Evolutionary conservation across 163 green algal genomes (phyloP).

Genomic region (Prototheca wickerhamii): DNA sequence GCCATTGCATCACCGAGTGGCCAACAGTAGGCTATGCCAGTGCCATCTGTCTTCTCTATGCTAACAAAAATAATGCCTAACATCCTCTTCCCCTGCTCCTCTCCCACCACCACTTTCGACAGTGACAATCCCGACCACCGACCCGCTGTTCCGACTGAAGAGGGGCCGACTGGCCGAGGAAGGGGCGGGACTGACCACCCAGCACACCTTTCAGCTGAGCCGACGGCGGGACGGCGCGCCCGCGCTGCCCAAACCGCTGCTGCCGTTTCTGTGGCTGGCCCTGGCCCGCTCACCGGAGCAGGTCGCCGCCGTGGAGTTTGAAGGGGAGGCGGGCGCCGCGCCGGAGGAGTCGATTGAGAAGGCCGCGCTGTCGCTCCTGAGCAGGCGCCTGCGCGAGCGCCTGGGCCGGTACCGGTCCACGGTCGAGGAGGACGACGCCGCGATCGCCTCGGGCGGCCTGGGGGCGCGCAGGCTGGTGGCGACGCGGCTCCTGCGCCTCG

Average conservation of each 20-base stretch:
- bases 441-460: constrained; percentile 34
- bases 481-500: constrained; percentile 58
- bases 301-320: constrained; percentile 24
- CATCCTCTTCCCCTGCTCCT: no score
- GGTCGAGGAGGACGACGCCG: constrained; percentile 36
- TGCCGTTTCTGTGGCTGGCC: constrained; percentile 62
- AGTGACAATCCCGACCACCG: constrained; percentile 48
- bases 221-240: constrained; percentile 9
- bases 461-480: constrained; percentile 47
- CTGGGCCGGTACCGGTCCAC: constrained; percentile 33
- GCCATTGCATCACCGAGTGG: not conserved
- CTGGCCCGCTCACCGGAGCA: constrained; percentile 39
- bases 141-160: constrained; percentile 65
- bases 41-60: no score
- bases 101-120: not conserved
- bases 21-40: not conserved
- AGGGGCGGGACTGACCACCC: constrained; percentile 22
- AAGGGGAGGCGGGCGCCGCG: constrained; percentile 4
- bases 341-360: not conserved
- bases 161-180: constrained; percentile 29
- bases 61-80: no score
- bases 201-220: constrained; percentile 43
- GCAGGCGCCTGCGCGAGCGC: constrained; percentile 34
- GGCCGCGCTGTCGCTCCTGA: not conserved
- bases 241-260: constrained; percentile 47